Evolutionary conservation across 352 stramenopile species (phyloP), one percentile per base, ranked within the genome.

Genomic region (Globisporangium barbulae): DNA sequence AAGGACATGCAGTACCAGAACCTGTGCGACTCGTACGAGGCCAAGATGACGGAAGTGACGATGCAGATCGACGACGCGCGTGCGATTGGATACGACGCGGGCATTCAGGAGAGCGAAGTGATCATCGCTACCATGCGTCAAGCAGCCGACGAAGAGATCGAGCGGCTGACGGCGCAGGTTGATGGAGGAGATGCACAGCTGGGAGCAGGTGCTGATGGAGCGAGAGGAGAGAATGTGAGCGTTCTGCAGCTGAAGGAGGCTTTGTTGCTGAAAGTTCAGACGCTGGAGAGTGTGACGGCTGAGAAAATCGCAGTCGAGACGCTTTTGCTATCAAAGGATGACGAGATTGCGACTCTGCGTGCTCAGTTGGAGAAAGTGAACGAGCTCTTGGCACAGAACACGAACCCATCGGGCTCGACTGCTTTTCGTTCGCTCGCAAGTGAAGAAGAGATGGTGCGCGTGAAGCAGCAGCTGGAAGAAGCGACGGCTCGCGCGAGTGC

Each of bases 11-110:
- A 90, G 42, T 83, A 88, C 58, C 74, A 91, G 65, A 66, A 69
- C 37, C 62, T 95, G 17, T 91, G 79, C 63, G 80, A 90, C 48
- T 72, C 70, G 6, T 95, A 91, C 64, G 84, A 93, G 63, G 67
- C 64, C 31, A 93, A 83, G 67, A 91, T 93, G 81, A 65, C 65
- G 1, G 75, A 88, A 59, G 70, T 75, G 15, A 91, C 80, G n/a
- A 71, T 85, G 59, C 84, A 93, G 59, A 85, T 95, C 48, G 83
- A 93, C 49, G 84, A 85, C n/a, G 83, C 86, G 0, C 69, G 76
- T 8, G 83, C 81, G 0, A 59, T 67, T 13, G 86, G 86, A 0
- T 93, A 92, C 55, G 80, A 93, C 45, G 84, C 87, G 58, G 86
- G 86, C 0, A 88, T 93, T 42, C 70, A 78, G 3, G 84, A 93